Evolutionary conservation across 768 basidiomycete genomes (phyloP).

Genomic region (Psilocybe cyanescens): DNA sequence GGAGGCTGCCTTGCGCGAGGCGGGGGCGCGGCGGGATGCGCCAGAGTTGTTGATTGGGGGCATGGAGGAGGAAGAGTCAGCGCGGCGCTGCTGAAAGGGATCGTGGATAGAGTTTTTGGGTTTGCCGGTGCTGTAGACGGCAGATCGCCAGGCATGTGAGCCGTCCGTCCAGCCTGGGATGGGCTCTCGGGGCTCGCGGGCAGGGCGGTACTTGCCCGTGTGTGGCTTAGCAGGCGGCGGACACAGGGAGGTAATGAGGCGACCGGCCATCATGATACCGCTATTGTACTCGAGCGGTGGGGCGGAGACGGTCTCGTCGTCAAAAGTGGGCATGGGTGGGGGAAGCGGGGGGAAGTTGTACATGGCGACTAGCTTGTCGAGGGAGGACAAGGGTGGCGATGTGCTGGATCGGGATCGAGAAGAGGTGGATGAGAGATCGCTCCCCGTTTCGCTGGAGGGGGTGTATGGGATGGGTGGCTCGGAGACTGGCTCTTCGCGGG

Average conservation of each 20-base stretch:
- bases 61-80: not conserved
- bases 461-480: constrained; percentile 29
- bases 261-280: constrained; percentile 74
- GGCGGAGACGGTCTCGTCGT: constrained; percentile 30
- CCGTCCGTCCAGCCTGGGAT: constrained; percentile 77
- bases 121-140: constrained; percentile 55
- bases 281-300: constrained; percentile 48
- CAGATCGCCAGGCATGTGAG: constrained; percentile 67
- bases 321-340: constrained; percentile 48
- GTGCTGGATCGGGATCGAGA: constrained; percentile 9
- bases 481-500: constrained; percentile 32
- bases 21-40: not conserved
- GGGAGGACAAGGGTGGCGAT: constrained; percentile 27
- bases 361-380: constrained; percentile 34
- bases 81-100: constrained; percentile 30
- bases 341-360: constrained; percentile 59
- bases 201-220: constrained; percentile 29
- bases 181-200: constrained; percentile 40
- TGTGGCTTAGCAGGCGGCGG: constrained; percentile 45
- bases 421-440: constrained; percentile 29
- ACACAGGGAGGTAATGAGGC: constrained; percentile 51
- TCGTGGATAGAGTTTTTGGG: constrained; percentile 15
- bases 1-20: not conserved
- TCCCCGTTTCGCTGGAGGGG: constrained; percentile 31
- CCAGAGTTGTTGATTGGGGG: constrained; percentile 5